Evolutionary conservation across 2,329 filamentous ascomycete species (phyloP).

Genomic region (Cladosporium austrohemisphaericum): DNA sequence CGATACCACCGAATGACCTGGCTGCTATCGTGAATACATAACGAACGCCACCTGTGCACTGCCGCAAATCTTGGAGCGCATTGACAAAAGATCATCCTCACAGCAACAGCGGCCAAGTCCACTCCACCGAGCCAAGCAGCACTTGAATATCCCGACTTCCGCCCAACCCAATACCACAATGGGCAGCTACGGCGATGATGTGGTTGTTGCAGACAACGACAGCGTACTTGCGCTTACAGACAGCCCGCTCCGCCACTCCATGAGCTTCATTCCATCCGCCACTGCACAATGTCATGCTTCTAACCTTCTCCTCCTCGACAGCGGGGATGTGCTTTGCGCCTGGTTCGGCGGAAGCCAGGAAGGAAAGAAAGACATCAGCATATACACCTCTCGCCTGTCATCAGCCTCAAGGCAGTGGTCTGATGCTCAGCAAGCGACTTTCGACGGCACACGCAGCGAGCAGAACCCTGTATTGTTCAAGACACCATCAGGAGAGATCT

Average conservation of each 20-base stretch:
- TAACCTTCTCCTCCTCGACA: constrained; percentile 18
- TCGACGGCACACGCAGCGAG: constrained; percentile 19
- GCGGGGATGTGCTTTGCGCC: constrained; percentile 21
- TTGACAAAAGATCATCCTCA: too few species aligned
- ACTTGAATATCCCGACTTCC: constrained; percentile 6
- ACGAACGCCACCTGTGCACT: too few species aligned
- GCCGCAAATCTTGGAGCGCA: too few species aligned
- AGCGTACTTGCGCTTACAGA: constrained; percentile 10
- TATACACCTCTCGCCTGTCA: constrained; percentile 16
- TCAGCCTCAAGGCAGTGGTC: constrained; percentile 14
- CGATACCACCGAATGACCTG: too few species aligned
- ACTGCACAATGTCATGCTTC: constrained; percentile 21
- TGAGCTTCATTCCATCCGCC: constrained; percentile 15
- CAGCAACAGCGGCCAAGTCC: too few species aligned
- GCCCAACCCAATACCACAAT: neutral
- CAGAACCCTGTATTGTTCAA: constrained; percentile 20
- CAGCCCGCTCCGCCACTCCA: constrained; percentile 14
- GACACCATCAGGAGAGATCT: constrained; percentile 17
- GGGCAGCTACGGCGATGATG: constrained; percentile 10
- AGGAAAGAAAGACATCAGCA: constrained; percentile 21
- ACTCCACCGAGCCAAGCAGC: too few species aligned
- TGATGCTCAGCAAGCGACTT: constrained; percentile 16
- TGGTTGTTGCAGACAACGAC: neutral
- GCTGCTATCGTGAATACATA: too few species aligned
- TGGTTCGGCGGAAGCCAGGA: constrained; percentile 22